Percentiles rank a stretch among this genome's conserved stretches.
Conservation (phyloP, 2,329 filamentous ascomycete genomes). For the Drechslera avenae region DNA sequence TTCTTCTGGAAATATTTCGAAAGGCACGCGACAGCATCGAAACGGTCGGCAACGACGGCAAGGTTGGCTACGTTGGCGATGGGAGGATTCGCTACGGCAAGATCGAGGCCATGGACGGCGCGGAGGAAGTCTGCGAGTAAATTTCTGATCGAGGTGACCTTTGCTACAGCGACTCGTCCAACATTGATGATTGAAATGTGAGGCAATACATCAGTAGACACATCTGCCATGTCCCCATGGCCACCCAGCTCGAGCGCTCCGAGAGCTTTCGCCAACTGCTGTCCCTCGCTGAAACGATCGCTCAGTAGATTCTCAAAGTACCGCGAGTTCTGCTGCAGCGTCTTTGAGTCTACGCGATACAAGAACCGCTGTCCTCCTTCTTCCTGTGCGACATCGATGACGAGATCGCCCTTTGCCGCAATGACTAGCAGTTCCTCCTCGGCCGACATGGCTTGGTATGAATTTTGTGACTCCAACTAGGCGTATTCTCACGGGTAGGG, state of each 20-base stretch:
- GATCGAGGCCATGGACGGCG: conserved; percentile 65
- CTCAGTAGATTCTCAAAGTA: conserved; percentile 73
- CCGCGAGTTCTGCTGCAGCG: conserved; percentile 65
- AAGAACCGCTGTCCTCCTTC: conserved; percentile 60
- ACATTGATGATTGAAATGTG: conserved; percentile 68
- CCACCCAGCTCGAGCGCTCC: conserved; percentile 53
- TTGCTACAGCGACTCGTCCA: conserved; percentile 71
- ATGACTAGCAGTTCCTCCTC: conserved; percentile 56
- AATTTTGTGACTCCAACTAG: conserved; percentile 9
- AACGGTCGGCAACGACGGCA: conserved; percentile 73
- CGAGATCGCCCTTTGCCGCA: conserved; percentile 64
- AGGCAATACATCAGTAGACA: conserved; percentile 62
- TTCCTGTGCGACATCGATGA: conserved; percentile 70
- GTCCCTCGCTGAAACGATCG: conserved; percentile 68
- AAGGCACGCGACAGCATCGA: conserved; percentile 66
- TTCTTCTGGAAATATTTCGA: conserved; percentile 58
- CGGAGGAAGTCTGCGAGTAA: conserved; percentile 71
- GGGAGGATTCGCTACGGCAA: conserved; percentile 51
- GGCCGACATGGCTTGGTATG: conserved; percentile 29
- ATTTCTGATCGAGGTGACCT: conserved; percentile 62
- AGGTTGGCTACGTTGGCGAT: conserved; percentile 70
- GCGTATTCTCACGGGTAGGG: conserved; percentile 54
- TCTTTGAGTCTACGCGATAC: conserved; percentile 65
- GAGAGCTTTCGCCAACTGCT: conserved; percentile 59
- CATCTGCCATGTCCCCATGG: conserved; percentile 57